A percentile compares a stretch with the other conserved stretches of the same genome.
Conservation (phyloP, 108 stramenopile genomes). For the Cyclotella cryptica region DNA sequence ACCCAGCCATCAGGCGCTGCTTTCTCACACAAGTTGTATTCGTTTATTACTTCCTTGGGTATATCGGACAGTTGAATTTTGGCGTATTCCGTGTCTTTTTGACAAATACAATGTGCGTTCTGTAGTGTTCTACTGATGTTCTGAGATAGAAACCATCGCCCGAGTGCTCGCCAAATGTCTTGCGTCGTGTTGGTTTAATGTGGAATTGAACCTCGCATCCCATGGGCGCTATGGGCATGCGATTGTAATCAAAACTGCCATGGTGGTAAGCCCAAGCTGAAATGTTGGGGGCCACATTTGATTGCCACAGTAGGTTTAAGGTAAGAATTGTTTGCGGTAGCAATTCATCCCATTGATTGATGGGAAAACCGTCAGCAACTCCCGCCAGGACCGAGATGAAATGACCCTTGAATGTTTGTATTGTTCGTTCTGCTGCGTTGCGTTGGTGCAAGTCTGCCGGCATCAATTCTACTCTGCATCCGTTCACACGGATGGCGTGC, state of each 20-base stretch:
- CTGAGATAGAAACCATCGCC: conserved; percentile 27
- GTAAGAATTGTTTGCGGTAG: conserved; percentile 31
- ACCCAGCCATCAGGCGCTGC: conserved; percentile 4
- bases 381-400: conserved; percentile 53
- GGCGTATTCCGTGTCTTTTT: conserved; percentile 52
- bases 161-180: conserved; percentile 18
- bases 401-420: conserved; percentile 64
- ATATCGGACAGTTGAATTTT: conserved; percentile 42
- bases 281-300: conserved; percentile 40
- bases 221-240: conserved; percentile 54
- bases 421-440: conserved; percentile 64
- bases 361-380: conserved; percentile 23
- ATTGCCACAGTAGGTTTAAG: conserved; percentile 40
- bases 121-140: conserved; percentile 34
- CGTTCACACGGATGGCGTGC: conserved; percentile 11
- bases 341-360: conserved; percentile 16
- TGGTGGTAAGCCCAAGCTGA: conserved; percentile 26
- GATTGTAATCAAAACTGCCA: conserved; percentile 51
- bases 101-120: conserved; percentile 14
- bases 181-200: conserved; percentile 12
- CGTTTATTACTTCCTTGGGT: conserved; percentile 46
- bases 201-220: conserved; percentile 46
- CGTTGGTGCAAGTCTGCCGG: conserved; percentile 36
- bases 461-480: conserved; percentile 42
- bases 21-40: conserved; percentile 40